Base-by-base conservation (phyloP, 164 flowering plant species). In the Magnolia kwangsiensis region DNA sequence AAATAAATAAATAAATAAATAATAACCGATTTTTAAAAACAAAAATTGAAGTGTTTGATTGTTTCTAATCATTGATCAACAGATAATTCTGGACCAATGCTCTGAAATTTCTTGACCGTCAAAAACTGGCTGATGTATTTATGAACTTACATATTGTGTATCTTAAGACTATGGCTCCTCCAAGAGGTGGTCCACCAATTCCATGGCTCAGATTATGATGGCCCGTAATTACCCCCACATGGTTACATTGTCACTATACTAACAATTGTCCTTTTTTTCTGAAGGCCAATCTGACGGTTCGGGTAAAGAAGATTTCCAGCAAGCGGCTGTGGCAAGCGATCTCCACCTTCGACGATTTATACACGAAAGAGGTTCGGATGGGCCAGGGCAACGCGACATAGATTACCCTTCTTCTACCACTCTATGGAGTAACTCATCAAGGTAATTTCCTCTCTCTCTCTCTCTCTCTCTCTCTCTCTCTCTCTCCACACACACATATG, bases 211-310 rank as follows among this genome's bases (percentile, higher is more conserved):
- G 45, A 37, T 37, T 37, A 37, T 37, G 45, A 37, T 37, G 45
- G 45, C 45, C 45, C 45, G 6, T 37, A 37, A 37, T 37, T 37
- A 3, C 45, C 45, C 45, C 45, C 45, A 3, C 45, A 37, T 37
- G 11, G 16, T 55, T 10, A 55, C 61, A 55, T 16, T 11, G 11
- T 3, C 10, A 8, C 61, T 55, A 55, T 10, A 11, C 61, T 55
- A 55, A 55, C 61, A 11, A 55, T 55, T 11, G 13, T 55, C 16
- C 61, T 3, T 61, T 27, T 6, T 21, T 68, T 16, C 51, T 74
- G 75, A 68, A 83, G 89, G 89, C 51, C 85, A 84, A 79, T 86
- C 88, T 71, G 94, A 89, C 80, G 90, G 91, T 14, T 88, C 89
- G 18, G 88, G 89, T 66, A 91, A 90, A 45, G 94, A 90, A 76